Evolutionary conservation across 2,329 filamentous ascomycete species (phyloP).

Genomic region (Xylariaceae sp.): DNA sequence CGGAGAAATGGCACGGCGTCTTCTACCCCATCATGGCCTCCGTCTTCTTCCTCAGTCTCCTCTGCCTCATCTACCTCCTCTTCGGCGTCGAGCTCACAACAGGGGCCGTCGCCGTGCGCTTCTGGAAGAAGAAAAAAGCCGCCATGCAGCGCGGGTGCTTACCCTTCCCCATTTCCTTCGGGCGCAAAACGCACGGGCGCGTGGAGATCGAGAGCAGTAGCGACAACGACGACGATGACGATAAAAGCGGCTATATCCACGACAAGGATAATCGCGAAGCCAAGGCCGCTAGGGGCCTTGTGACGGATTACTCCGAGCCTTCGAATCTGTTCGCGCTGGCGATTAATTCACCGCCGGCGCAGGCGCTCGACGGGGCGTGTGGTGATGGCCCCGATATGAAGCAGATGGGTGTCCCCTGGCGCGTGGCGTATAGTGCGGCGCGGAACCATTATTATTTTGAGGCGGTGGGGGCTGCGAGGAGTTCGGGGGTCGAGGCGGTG

Average conservation of each 20-base stretch:
- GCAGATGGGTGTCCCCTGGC: slow-evolving; percentile 25
- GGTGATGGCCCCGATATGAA: slow-evolving; percentile 24
- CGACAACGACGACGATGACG: background rate
- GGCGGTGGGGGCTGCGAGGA: slow-evolving; percentile 3
- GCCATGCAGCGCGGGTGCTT: background rate
- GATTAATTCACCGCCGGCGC: slow-evolving; percentile 47
- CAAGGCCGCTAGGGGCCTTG: slow-evolving; percentile 37
- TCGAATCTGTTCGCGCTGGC: slow-evolving; percentile 69
- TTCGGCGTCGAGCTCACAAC: slow-evolving; percentile 31
- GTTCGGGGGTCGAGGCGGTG: no score
- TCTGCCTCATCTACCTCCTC: slow-evolving; percentile 60
- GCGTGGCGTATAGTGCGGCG: slow-evolving; percentile 23
- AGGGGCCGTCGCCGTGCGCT: background rate
- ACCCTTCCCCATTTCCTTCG: background rate
- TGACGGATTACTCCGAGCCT: slow-evolving; percentile 75
- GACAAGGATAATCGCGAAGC: background rate
- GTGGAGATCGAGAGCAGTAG: slow-evolving; percentile 6
- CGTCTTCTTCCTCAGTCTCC: slow-evolving; percentile 62
- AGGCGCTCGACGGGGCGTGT: slow-evolving; percentile 25
- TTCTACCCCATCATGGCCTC: slow-evolving; percentile 63
- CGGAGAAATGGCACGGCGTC: slow-evolving; percentile 53
- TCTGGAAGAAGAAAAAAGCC: background rate
- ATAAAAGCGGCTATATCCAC: background rate
- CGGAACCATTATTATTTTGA: slow-evolving; percentile 32
- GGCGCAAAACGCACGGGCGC: background rate